Evolutionary conservation across 2,329 filamentous ascomycete species (phyloP).

Genomic region (Didymella pinodella): DNA sequence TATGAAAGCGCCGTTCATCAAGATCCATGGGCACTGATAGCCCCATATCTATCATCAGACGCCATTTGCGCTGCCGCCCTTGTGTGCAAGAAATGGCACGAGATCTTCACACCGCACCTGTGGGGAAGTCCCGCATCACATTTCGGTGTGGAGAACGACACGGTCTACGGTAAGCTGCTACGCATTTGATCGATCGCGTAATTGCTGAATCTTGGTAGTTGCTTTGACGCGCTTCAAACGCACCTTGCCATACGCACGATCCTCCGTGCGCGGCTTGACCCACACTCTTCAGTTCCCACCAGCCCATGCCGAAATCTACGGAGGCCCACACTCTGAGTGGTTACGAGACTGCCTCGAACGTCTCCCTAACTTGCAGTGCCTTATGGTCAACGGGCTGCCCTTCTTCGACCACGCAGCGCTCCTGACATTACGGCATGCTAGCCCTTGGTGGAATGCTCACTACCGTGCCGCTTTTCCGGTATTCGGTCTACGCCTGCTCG

Average conservation of each 20-base stretch:
- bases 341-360: constrained; percentile 65
- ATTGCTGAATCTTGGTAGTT: constrained; percentile 49
- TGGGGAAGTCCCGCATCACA: constrained; percentile 71
- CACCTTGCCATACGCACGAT: constrained; percentile 62
- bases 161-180: constrained; percentile 60
- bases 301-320: constrained; percentile 67
- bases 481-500: constrained; percentile 62
- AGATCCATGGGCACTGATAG: constrained; percentile 64
- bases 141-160: constrained; percentile 67
- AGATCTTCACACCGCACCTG: constrained; percentile 65
- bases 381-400: constrained; percentile 65
- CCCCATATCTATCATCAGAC: constrained; percentile 63
- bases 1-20: constrained; percentile 64
- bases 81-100: constrained; percentile 66
- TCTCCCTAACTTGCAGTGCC: constrained; percentile 65
- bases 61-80: constrained; percentile 65
- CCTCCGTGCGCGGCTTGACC: constrained; percentile 62
- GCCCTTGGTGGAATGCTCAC: constrained; percentile 33
- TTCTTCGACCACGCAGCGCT: constrained; percentile 70
- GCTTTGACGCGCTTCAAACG: constrained; percentile 67
- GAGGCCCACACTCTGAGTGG: constrained; percentile 66
- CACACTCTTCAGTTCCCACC: constrained; percentile 69
- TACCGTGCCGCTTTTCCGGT: constrained; percentile 43
- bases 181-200: background rate
- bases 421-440: constrained; percentile 55